Evolutionary conservation across 805 yeast species (phyloP), one percentile per base, ranked within the genome.

Genomic region (Wickerhamomyces ciferrii): DNA sequence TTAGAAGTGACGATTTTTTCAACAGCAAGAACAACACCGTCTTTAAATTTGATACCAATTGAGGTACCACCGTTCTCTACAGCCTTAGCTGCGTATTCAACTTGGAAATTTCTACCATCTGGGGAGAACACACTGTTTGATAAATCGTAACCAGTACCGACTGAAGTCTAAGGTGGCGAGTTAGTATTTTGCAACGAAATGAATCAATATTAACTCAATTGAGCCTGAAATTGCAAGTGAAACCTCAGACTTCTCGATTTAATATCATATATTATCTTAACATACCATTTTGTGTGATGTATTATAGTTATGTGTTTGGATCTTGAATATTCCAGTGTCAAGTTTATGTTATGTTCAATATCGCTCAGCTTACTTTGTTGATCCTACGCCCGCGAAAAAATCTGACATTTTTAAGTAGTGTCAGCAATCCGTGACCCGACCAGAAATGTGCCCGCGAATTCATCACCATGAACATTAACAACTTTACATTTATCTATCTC

Each of bases 81-180:
- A 2, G 99, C 99, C 64, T 94, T 94, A 59, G 86, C 77, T 29
- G 99, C 99, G 61, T 94, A 94, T 67, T 94, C 99, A 18, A 94
- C 99, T 68, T 94, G 99, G 72, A 94, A 94, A 67, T 87, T 88
- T 71, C 96, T 79, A 37, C 96, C 96, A 65, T 89, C 96, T 67
- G 76, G 71, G n/a, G 74, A 68, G 71, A 94, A 94, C 51, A 92
- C 97, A 70, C 96, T 84, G 73, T 94, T 94, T 31, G 97, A 89
- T 62, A 94, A 83, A 76, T 94, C 99, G 81, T 94, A 94, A 18
- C 99, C 99, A 25, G 99, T 94, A 58, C 99, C 99, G 58, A 94
- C 91, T 41, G 99, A 94, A 36, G 98, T 86, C 92, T 58, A 31
- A 18, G 44, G 47, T 41, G 46, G 39, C 41, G 40, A 39, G 45